Conservation (phyloP, 225 moss, liverwort and hornwort genomes). For the Physcomitrellopsis africana region DNA sequence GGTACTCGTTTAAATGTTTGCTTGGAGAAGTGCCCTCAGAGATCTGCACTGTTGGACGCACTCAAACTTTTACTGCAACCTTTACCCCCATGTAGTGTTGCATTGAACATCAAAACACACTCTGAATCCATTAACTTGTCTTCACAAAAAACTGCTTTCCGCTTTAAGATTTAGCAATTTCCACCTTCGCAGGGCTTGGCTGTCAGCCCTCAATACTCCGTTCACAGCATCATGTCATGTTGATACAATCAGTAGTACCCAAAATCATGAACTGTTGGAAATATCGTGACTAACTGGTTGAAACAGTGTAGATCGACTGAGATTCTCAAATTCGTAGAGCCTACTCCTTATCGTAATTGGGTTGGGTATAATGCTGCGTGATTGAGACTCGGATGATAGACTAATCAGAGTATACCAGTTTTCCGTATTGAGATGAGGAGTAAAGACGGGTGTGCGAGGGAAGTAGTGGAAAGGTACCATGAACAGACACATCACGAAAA, state of each 20-base stretch:
- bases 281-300: background rate
- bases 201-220: background rate
- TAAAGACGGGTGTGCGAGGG: background rate
- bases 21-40: background rate
- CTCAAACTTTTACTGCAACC: background rate
- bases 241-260: background rate
- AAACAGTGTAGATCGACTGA: background rate
- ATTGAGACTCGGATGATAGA: background rate
- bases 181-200: background rate
- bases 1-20: background rate
- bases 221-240: rapidly evolving
- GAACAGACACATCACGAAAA: slow-evolving; percentile 34
- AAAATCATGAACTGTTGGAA: background rate
- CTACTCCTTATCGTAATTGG: background rate
- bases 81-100: background rate
- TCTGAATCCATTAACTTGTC: background rate
- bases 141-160: background rate
- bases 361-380: rapidly evolving
- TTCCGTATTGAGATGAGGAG: background rate
- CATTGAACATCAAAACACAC: background rate
- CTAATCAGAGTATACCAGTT: background rate
- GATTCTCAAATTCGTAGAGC: background rate
- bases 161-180: background rate
- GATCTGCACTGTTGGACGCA: background rate
- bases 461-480: slow-evolving; percentile 37